Percentiles rank a stretch among this genome's conserved stretches.
Conservation (phyloP, 2,329 filamentous ascomycete species). For the Apiospora pterosperma region DNA sequence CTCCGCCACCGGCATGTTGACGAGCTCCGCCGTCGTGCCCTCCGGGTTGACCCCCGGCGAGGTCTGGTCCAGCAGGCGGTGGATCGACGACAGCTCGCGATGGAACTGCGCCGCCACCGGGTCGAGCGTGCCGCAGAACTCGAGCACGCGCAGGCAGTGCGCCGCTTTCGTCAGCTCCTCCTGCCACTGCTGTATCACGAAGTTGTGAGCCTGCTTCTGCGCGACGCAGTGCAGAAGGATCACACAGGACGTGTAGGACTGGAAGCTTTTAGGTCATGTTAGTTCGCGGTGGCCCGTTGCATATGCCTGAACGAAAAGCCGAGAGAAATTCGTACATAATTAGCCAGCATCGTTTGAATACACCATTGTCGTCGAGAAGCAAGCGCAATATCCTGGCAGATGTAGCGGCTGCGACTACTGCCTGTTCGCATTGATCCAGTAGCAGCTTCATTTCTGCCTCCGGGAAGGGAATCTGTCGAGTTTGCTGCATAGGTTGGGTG, state of each 20-base stretch:
- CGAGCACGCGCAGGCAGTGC: conserved; percentile 20
- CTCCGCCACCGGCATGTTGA: not conserved
- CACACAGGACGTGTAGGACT: conserved; percentile 26
- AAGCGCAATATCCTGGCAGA: conserved; percentile 21
- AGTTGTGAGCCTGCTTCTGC: conserved; percentile 26
- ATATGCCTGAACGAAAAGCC: rapidly evolving
- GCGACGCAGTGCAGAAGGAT: conserved; percentile 26
- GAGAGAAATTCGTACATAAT: conserved; percentile 22
- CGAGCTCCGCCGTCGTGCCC: not conserved
- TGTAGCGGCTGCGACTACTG: conserved; percentile 21
- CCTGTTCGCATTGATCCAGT: conserved; percentile 15
- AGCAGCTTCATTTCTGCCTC: conserved; percentile 9
- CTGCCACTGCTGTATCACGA: conserved; percentile 17
- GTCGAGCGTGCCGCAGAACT: conserved; percentile 8
- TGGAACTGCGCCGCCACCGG: conserved; percentile 9
- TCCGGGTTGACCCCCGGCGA: not conserved
- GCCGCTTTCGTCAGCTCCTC: conserved; percentile 22
- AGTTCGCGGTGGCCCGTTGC: not conserved
- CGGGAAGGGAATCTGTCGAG: not conserved
- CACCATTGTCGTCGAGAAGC: conserved; percentile 16
- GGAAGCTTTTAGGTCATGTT: conserved; percentile 17
- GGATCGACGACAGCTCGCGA: conserved; percentile 5
- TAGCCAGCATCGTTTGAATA: conserved; percentile 25
- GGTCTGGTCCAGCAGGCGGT: not conserved
- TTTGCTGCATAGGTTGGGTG: conserved; percentile 5